phyloP scores from a whole-genome alignment of 108 stramenopile species.

The Nitzschia putrida region DNA sequence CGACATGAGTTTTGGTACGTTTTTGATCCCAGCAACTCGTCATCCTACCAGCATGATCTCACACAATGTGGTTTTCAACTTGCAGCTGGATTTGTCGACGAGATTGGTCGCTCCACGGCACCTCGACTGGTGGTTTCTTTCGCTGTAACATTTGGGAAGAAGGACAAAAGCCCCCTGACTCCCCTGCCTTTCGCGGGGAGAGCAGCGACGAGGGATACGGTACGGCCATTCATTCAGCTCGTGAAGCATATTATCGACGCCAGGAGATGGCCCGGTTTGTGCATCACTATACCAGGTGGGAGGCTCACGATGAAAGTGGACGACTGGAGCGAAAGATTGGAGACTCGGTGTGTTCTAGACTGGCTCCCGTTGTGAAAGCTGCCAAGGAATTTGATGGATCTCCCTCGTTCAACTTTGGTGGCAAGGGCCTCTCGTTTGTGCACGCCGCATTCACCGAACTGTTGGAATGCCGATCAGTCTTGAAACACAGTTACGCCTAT shows the following conservation, averaged over 20 bases:
- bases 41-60: background rate
- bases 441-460: slow-evolving; percentile 61
- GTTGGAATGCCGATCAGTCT: slow-evolving; percentile 50
- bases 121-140: slow-evolving; percentile 62
- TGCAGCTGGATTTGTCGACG: slow-evolving; percentile 65
- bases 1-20: slow-evolving; percentile 60
- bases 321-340: slow-evolving; percentile 53
- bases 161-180: slow-evolving; percentile 3
- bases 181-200: background rate
- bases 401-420: slow-evolving; percentile 47
- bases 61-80: background rate
- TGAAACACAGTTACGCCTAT: slow-evolving; percentile 60
- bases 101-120: slow-evolving; percentile 60
- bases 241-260: slow-evolving; percentile 32
- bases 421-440: slow-evolving; percentile 53
- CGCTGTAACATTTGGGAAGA: slow-evolving; percentile 65
- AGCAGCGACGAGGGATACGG: slow-evolving; percentile 44
- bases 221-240: slow-evolving; percentile 45
- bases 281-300: slow-evolving; percentile 56
- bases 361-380: slow-evolving; percentile 52
- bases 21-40: background rate
- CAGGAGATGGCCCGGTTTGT: slow-evolving; percentile 55
- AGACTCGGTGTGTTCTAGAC: slow-evolving; percentile 41
- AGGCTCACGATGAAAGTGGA: slow-evolving; percentile 53
- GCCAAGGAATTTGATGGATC: slow-evolving; percentile 47